Evolutionary conservation across 257 asterid species (phyloP), one percentile per base, ranked within the genome.

Genomic region (Schizonepeta tenuifolia): DNA sequence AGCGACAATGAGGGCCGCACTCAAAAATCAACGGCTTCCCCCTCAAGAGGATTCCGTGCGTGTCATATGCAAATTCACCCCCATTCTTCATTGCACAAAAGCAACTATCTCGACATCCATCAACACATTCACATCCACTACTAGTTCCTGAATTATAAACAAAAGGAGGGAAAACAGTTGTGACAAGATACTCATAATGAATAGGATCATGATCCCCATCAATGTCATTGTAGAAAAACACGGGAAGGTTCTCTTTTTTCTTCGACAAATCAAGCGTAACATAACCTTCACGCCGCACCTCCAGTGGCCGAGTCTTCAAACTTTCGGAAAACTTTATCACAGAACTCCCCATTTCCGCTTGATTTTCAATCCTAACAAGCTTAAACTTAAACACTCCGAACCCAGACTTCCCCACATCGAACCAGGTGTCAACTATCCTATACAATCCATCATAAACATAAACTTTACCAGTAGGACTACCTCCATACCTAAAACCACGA

Each of bases 381-480:
- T 77, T 91, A 70, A 81, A 91, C 84, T 91, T 91, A 71, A 65
- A 88, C 67, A 91, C 96, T 56, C 94, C 96, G 72, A 86, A 91
- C 6, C 97, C 97, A 0, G 96, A 87, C 60, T 79, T 91, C 21
- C 97, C 97, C 41, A 85, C 77, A 75, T 91, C 95, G 66, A 86
- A 86, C 97, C 97, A 91, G 61, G 85, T 82, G 20, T 86, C 89
- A 2, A 80, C 73, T 46, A 91, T 80, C 70, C 83, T 85, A 72
- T 89, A 91, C 67, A 91, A 82, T 1, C 97, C 97, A 77, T 91
- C 97, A 77, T 91, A 91, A 43, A 89, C 96, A 55, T 89, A 91
- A 28, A 89, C 86, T 76, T 91, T 91, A 58, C 93, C 96, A 64
- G 81, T 86, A 60, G 82, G 72, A 79, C 86, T 80, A 35, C 95